Percentiles rank a stretch among this genome's conserved stretches.
These are phyloP conservation scores for Zhuliangozyma blackwelliae DNA, from an alignment of 1,139 yeast species.

Conservation along the genomic window DNA sequence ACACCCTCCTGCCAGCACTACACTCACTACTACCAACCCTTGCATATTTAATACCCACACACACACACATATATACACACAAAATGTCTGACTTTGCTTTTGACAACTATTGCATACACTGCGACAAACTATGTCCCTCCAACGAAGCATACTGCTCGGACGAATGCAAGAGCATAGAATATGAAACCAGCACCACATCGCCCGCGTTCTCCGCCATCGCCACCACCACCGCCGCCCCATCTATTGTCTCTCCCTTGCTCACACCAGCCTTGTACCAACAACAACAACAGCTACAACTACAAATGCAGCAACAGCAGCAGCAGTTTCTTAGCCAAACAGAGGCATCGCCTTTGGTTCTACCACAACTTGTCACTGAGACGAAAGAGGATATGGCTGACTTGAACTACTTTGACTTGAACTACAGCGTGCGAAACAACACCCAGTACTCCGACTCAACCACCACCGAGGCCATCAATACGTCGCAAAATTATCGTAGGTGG, in stretches of 20 bases:
- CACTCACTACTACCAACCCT: too few relatives aligned
- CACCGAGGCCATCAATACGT: constrained; percentile 20
- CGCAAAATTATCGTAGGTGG: constrained; percentile 44
- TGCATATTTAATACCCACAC: too few relatives aligned
- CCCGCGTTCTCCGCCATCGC: constrained; percentile 1
- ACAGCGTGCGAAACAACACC: constrained; percentile 22
- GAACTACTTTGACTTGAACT: constrained; percentile 33
- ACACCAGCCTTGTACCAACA: constrained; percentile 33
- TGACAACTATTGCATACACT: constrained; percentile 63
- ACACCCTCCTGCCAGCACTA: too few relatives aligned
- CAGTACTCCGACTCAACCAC: constrained; percentile 12
- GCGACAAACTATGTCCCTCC: constrained; percentile 55
- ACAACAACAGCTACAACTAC: too few relatives aligned
- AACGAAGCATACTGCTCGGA: constrained; percentile 59
- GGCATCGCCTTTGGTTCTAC: constrained; percentile 5
- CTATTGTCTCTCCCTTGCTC: constrained; percentile 33
- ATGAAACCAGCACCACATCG: constrained; percentile 9
- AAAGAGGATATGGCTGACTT: constrained; percentile 17
- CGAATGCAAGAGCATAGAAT: constrained; percentile 47
- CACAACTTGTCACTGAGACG: constrained; percentile 3
- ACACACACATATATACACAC: too few relatives aligned
- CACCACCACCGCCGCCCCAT: constrained; percentile 6
- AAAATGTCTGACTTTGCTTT: constrained; percentile 49
- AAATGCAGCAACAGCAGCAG: constrained; percentile 9
- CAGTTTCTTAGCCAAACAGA: neutral